These are phyloP conservation scores for Lagenidium sp. DNA, from an alignment of 352 stramenopile species.

Conservation along the genomic window DNA sequence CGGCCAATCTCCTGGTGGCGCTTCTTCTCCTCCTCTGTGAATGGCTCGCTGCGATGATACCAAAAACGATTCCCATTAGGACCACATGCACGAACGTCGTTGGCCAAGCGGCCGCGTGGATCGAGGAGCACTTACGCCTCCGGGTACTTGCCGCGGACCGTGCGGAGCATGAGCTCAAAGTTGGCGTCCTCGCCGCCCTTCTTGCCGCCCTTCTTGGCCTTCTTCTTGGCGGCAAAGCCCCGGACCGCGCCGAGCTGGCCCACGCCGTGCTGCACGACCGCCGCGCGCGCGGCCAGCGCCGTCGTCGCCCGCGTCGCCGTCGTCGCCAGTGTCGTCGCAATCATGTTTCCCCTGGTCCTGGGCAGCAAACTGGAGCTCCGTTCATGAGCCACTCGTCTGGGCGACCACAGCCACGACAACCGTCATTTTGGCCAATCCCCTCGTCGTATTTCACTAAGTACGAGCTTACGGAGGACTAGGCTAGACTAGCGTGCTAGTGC, in stretches of 20 bases:
- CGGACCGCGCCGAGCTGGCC: conserved; percentile 13
- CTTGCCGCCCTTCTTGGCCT: conserved; percentile 43
- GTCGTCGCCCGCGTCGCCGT: conserved; percentile 14
- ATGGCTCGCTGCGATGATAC: conserved; percentile 42
- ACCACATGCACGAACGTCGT: too few relatives aligned
- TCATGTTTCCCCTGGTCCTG: neutral
- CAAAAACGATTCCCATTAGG: conserved; percentile 1
- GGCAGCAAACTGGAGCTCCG: conserved; percentile 3
- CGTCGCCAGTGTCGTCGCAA: conserved; percentile 9
- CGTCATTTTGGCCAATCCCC: conserved; percentile 12
- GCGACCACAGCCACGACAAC: conserved; percentile 10
- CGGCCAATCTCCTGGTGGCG: conserved; percentile 72
- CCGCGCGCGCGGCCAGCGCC: conserved; percentile 8
- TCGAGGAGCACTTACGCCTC: conserved; percentile 67
- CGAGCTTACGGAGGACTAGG: too few relatives aligned
- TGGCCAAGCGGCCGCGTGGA: too few relatives aligned
- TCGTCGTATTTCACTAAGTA: conserved; percentile 4
- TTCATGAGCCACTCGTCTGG: conserved; percentile 9
- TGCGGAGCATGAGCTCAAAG: conserved; percentile 82
- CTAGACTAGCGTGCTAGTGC: too few relatives aligned
- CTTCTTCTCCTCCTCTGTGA: conserved; percentile 71
- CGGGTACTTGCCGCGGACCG: conserved; percentile 68
- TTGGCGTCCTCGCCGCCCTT: conserved; percentile 49
- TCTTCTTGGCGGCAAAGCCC: conserved; percentile 43
- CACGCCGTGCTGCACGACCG: neutral